phyloP scores from a whole-genome alignment of 2,329 filamentous ascomycete genomes.

The Claviceps maximensis region DNA sequence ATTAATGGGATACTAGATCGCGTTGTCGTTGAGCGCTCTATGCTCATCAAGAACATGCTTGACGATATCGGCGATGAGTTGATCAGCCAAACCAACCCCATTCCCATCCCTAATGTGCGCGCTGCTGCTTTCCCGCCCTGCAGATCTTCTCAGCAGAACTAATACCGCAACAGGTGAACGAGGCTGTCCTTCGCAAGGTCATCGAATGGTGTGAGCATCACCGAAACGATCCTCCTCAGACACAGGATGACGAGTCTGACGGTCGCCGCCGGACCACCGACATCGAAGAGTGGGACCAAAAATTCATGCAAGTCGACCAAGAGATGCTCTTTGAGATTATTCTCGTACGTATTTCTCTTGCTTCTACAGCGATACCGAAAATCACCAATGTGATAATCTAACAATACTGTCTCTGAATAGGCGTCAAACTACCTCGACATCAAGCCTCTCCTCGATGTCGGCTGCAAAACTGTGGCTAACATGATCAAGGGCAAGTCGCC shows the following conservation, averaged over 20 bases:
- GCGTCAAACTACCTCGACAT: constrained; percentile 98
- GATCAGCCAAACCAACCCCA: constrained; percentile 46
- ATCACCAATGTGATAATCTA: neutral
- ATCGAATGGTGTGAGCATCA: constrained; percentile 98
- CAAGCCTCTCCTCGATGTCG: constrained; percentile 92
- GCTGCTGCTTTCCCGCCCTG: neutral
- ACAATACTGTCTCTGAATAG: constrained; percentile 27
- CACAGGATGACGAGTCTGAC: constrained; percentile 80
- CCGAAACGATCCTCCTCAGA: constrained; percentile 70
- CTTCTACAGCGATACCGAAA: neutral
- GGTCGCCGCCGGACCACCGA: constrained; percentile 97
- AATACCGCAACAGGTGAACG: constrained; percentile 56
- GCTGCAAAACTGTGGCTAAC: constrained; percentile 93
- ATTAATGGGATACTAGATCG: constrained; percentile 42
- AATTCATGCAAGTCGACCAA: constrained; percentile 99
- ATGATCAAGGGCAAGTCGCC: constrained; percentile 99
- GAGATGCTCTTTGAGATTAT: constrained; percentile 99
- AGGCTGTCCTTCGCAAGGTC: constrained; percentile 86
- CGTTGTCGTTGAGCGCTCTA: constrained; percentile 74
- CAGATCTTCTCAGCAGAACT: neutral
- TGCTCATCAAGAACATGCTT: constrained; percentile 97
- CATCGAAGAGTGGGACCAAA: constrained; percentile 99
- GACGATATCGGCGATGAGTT: constrained; percentile 69
- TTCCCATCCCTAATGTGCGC: constrained; percentile 74
- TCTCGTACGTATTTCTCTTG: constrained; percentile 47